A percentile compares a stretch with the other conserved stretches of the same genome.
These are phyloP conservation scores for Calonectria pteridis DNA, from an alignment of 2,329 filamentous ascomycete species.

Conservation along the genomic window DNA sequence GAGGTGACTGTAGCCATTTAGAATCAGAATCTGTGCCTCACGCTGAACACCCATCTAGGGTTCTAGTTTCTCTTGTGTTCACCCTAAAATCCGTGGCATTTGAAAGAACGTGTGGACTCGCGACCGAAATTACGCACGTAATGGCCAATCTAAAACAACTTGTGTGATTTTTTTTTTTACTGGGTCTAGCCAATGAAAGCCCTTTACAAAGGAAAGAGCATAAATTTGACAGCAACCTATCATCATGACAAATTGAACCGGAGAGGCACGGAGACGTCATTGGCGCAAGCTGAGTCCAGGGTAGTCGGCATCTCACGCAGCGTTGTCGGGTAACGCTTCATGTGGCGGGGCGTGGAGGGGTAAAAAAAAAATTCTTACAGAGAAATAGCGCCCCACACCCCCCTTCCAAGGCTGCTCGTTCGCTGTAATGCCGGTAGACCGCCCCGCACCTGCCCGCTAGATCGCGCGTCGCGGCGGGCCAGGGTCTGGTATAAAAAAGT, in stretches of 20 bases:
- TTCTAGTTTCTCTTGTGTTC: not conserved
- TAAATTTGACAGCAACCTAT: not conserved
- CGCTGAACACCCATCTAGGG: not conserved
- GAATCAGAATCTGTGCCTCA: not conserved
- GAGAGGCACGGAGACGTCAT: not conserved
- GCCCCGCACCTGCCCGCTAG: slow-evolving; percentile 33
- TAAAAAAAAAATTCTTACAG: slow-evolving; percentile 8
- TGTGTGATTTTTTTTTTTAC: not conserved
- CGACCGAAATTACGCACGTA: not conserved
- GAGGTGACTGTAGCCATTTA: slow-evolving; percentile 68
- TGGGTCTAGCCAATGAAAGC: not conserved
- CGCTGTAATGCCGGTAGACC: slow-evolving; percentile 2
- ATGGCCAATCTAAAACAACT: not conserved
- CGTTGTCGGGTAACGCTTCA: not conserved
- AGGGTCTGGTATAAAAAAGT: slow-evolving; percentile 56
- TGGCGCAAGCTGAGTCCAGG: not conserved
- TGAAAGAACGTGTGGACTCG: not conserved
- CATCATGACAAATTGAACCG: not conserved
- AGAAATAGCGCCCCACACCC: not conserved
- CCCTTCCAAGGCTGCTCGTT: slow-evolving; percentile 16
- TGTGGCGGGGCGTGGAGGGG: not conserved
- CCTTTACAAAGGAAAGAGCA: not conserved
- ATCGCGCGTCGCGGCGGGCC: slow-evolving; percentile 29
- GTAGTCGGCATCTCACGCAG: not conserved
- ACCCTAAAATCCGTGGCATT: not conserved